These are phyloP conservation scores for Acacia confusa DNA, from an alignment of 306 rosid genomes.

Conservation along the genomic window DNA sequence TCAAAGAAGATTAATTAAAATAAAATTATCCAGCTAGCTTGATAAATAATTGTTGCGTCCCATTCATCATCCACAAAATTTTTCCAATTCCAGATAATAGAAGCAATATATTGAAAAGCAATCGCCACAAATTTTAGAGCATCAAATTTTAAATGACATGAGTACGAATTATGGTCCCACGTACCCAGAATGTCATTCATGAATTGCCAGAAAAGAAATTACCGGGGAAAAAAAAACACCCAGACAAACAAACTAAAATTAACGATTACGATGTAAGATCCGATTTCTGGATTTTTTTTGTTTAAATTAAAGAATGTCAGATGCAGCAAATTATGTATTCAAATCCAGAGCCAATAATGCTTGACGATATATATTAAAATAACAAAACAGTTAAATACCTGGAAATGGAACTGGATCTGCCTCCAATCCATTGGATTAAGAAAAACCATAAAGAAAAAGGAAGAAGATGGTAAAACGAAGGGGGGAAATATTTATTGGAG, in stretches of 20 bases:
- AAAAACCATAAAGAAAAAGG: slow-evolving; percentile 10
- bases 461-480: neutral
- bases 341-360: neutral
- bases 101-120: neutral
- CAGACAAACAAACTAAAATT: neutral
- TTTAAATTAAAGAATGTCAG: neutral
- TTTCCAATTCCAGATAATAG: neutral
- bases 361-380: neutral
- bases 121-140: too few relatives aligned
- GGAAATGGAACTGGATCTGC: slow-evolving; percentile 36
- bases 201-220: neutral
- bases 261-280: neutral
- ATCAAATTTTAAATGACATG: neutral
- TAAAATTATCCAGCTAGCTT: neutral
- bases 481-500: neutral
- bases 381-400: slow-evolving; percentile 25
- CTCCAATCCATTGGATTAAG: slow-evolving; percentile 30
- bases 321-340: slow-evolving; percentile 25
- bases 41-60: neutral
- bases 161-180: neutral
- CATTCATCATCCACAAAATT: neutral
- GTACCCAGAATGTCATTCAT: neutral
- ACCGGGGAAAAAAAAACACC: neutral
- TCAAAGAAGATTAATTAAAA: neutral
- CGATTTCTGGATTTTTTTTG: neutral